Evolutionary conservation across 1,284 basidiomycete species (phyloP).

Genomic region (Cutaneotrichosporon spelunceum): DNA sequence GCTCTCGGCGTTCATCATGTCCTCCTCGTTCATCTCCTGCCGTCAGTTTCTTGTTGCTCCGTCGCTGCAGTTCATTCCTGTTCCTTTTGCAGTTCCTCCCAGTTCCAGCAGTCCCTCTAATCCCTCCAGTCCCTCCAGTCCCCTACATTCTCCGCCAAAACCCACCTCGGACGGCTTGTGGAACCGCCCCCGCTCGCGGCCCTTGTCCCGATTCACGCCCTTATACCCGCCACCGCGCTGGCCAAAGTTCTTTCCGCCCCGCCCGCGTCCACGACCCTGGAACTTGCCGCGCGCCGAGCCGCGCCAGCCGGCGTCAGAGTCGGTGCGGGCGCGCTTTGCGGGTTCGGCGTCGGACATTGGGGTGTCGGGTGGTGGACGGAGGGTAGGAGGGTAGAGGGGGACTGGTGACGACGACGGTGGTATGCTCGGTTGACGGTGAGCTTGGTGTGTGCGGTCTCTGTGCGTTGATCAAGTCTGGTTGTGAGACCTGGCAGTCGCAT

Average conservation of each 20-base stretch:
- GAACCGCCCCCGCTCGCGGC: constrained; percentile 1
- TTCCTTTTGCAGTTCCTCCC: too few relatives aligned
- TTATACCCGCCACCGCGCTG: constrained; percentile 12
- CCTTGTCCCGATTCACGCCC: constrained; percentile 2
- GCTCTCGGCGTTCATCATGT: constrained; percentile 4
- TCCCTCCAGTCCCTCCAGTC: too few relatives aligned
- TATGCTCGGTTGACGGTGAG: too few relatives aligned
- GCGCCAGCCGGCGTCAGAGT: too few relatives aligned
- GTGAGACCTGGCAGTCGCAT: too few relatives aligned
- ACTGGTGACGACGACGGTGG: too few relatives aligned
- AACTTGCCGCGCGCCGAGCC: neutral
- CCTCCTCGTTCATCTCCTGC: constrained; percentile 8
- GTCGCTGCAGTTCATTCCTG: too few relatives aligned
- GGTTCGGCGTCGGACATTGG: constrained; percentile 4
- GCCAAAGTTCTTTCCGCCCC: constrained; percentile 3
- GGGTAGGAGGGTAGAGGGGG: neutral
- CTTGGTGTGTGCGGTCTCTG: too few relatives aligned
- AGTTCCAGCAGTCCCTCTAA: too few relatives aligned
- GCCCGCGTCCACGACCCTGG: constrained; percentile 6
- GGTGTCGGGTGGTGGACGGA: neutral
- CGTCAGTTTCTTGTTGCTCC: neutral
- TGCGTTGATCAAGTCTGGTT: too few relatives aligned
- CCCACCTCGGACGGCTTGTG: neutral
- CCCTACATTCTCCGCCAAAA: neutral
- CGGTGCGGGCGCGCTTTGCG: constrained; percentile 6